Evolutionary conservation across 352 stramenopile species (phyloP), one percentile per base, ranked within the genome.

Genomic region (Elongisporangium anandrum): DNA sequence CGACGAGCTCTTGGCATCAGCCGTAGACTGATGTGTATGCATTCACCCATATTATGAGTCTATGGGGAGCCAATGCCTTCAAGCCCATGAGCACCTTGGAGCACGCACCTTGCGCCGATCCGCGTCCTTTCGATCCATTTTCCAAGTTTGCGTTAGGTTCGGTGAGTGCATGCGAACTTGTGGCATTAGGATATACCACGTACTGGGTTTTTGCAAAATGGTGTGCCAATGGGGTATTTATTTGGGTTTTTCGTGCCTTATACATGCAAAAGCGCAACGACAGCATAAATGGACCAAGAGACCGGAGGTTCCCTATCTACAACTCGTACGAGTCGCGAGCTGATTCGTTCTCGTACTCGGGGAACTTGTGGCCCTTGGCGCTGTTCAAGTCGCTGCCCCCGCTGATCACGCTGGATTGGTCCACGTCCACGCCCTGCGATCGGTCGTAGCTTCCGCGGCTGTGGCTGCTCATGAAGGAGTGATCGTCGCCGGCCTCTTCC

Each of bases 271-370:
- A 45, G 34, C 34, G 34, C 34, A 45, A 45, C 34, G 34, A 45
- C 34, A 45, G 34, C 34, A 45, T 45, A 45, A 45, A 45, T 45
- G 34, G 34, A 45, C 34, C 34, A 45, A 45, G 34, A 45, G 34
- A 45, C 34, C 34, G 12, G 17, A 16, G 34, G 34, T 45, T 45
- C 34, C 34, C 34, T 17, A 7, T 39, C 57, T 87, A 92, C 54
- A 92, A 66, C 72, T 92, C 83, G 61, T 92, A 92, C 23, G 83
- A 92, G 50, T 79, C 83, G 65, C 83, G 83, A 39, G 78, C 78
- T 8, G 80, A 89, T 24, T 85, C 75, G 60, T 90, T 77, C 41
- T 90, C 77, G 55, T 79, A 77, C 61, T 92, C 82, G 1, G 82
- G 82, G 58, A 89, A 90, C 22, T 90, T 45, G 34, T 45, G 34